Percentiles rank a stretch among this genome's conserved stretches.
Conservation (phyloP, 768 basidiomycete species). For the Tulasnella sp. region DNA sequence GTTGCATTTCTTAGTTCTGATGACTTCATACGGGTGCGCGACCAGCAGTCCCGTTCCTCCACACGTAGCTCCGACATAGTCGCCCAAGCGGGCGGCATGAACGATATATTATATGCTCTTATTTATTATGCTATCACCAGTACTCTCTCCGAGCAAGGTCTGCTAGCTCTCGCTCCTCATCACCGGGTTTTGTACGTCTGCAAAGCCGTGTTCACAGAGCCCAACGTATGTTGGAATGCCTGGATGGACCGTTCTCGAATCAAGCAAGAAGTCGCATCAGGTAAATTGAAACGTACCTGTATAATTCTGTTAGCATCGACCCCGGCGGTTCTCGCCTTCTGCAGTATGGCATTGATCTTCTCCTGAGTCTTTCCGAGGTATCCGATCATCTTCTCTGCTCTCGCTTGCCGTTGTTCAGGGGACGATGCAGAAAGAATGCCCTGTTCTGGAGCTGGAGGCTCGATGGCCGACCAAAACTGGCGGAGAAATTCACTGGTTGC, state of each 20-base stretch:
- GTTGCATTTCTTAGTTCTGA: slow-evolving; percentile 72
- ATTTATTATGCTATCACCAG: slow-evolving; percentile 10
- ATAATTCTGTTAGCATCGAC: slow-evolving; percentile 52
- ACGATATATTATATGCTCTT: slow-evolving; percentile 2
- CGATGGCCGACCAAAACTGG: slow-evolving; percentile 86
- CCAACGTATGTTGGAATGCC: slow-evolving; percentile 67
- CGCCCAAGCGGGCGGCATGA: background rate
- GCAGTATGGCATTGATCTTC: slow-evolving; percentile 71
- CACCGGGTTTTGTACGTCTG: background rate
- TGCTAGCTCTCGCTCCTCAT: background rate
- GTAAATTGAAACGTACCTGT: slow-evolving; percentile 39
- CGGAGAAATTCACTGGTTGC: slow-evolving; percentile 92
- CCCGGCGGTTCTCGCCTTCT: slow-evolving; percentile 44
- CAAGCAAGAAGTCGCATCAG: background rate
- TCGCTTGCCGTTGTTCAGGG: slow-evolving; percentile 57
- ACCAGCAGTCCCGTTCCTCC: background rate
- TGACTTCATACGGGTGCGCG: slow-evolving; percentile 61
- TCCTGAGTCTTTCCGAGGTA: slow-evolving; percentile 71
- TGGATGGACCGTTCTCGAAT: slow-evolving; percentile 22
- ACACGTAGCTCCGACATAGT: slow-evolving; percentile 1
- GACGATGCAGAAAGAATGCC: slow-evolving; percentile 40
- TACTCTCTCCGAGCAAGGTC: background rate
- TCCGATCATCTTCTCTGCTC: slow-evolving; percentile 78
- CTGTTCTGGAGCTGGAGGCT: slow-evolving; percentile 56
- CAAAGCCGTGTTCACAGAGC: slow-evolving; percentile 64